Conservation (phyloP, 306 rosid species). For the Vigna nakashimae region DNA sequence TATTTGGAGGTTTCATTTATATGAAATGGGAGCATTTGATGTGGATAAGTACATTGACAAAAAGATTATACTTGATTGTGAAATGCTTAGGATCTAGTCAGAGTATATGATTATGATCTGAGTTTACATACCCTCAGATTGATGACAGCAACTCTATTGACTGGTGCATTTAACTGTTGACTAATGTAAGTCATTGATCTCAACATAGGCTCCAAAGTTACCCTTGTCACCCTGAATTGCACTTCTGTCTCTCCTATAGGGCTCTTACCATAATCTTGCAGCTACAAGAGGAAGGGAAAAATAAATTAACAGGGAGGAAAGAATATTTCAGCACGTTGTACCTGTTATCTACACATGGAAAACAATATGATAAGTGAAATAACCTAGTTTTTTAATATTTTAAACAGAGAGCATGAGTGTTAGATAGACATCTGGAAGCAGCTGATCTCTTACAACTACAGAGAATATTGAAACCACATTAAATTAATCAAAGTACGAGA, state of each 20-base stretch:
- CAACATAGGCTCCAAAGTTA: conserved; percentile 84
- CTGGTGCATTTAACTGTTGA: conserved; percentile 72
- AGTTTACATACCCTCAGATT: conserved; percentile 67
- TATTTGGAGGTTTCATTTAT: conserved; percentile 21
- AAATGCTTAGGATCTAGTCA: conserved; percentile 22
- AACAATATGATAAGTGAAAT: conserved; percentile 34
- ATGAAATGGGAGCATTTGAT: conserved; percentile 12
- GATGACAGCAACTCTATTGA: conserved; percentile 79
- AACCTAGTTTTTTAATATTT: conserved; percentile 27
- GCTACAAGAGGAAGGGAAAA: conserved; percentile 50
- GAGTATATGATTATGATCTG: conserved; percentile 26
- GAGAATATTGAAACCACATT: conserved; percentile 20
- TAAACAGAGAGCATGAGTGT: conserved; percentile 19
- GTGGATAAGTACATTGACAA: conserved; percentile 19
- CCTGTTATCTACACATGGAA: conserved; percentile 2
- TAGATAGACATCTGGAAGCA: conserved; percentile 25
- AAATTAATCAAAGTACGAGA: not conserved
- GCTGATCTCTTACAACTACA: conserved; percentile 21
- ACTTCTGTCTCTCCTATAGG: conserved; percentile 71
- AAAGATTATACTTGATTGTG: conserved; percentile 3
- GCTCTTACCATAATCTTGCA: conserved; percentile 73
- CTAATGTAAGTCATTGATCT: conserved; percentile 75
- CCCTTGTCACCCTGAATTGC: conserved; percentile 72
- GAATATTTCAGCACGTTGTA: conserved; percentile 33
- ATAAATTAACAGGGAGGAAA: conserved; percentile 43